A percentile compares a stretch with the other conserved stretches of the same genome.
Conservation (phyloP, 2,329 filamentous ascomycete species). For the Purpureocillium takamizusanense region DNA sequence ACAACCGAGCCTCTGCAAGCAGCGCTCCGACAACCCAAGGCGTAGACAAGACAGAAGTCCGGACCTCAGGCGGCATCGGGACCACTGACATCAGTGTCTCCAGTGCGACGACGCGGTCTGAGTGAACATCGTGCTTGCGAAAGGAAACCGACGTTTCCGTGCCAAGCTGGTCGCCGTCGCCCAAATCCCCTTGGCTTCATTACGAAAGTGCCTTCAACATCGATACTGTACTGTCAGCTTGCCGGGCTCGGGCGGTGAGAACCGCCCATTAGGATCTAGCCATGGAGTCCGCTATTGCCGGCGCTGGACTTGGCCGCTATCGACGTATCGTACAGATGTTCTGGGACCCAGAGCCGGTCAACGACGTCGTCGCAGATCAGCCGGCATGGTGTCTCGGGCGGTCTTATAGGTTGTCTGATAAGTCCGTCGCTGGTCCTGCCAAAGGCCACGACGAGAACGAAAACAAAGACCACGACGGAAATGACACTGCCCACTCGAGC, state of each 20-base stretch:
- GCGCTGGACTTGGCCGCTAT: constrained; percentile 64
- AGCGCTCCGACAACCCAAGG: too few relatives aligned
- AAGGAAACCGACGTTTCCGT: too few relatives aligned
- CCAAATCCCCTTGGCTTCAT: too few relatives aligned
- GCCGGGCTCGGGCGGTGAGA: background rate
- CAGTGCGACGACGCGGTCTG: too few relatives aligned
- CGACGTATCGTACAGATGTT: constrained; percentile 84
- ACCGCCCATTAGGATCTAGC: background rate
- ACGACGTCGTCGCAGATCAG: constrained; percentile 57
- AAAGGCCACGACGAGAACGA: constrained; percentile 15
- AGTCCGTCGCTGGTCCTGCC: background rate
- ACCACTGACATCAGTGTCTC: too few relatives aligned
- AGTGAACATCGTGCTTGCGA: too few relatives aligned
- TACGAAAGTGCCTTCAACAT: too few relatives aligned
- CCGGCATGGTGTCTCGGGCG: constrained; percentile 76
- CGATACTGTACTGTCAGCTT: too few relatives aligned
- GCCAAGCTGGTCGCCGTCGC: too few relatives aligned
- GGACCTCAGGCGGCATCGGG: too few relatives aligned
- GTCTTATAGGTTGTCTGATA: constrained; percentile 35
- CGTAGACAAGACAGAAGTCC: too few relatives aligned
- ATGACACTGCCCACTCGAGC: constrained; percentile 1
- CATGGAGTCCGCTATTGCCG: constrained; percentile 34
- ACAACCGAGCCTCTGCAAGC: too few relatives aligned
- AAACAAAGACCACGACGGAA: constrained; percentile 1
- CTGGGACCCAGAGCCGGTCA: constrained; percentile 82